phyloP scores from a whole-genome alignment of 352 stramenopile species.

The Pythium insidiosum region DNA sequence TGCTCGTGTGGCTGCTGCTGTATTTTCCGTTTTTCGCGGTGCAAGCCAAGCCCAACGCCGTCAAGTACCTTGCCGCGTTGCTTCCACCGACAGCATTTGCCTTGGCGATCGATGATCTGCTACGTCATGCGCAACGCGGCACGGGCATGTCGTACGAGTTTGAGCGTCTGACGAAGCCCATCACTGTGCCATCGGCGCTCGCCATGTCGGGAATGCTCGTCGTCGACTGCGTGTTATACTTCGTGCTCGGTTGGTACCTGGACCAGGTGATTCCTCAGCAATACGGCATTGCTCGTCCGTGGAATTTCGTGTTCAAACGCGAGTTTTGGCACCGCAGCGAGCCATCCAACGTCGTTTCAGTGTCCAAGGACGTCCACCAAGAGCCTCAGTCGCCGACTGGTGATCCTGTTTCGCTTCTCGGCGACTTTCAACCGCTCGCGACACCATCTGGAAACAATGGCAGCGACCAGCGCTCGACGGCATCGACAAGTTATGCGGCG shows the following conservation, averaged over 20 bases:
- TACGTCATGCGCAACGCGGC: conserved; percentile 42
- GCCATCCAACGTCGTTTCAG: no score
- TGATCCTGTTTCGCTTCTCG: no score
- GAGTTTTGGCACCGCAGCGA: no score
- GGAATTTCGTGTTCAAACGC: conserved; percentile 82
- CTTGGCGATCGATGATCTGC: conserved; percentile 42
- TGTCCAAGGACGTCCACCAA: no score
- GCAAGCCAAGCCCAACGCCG: conserved; percentile 27
- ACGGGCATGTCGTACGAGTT: conserved; percentile 44
- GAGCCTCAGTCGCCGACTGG: no score
- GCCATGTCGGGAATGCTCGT: conserved; percentile 52
- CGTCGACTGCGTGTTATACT: conserved; percentile 78
- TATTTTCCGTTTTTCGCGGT: conserved; percentile 65
- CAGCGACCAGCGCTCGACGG: no score
- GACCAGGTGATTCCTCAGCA: conserved; percentile 88
- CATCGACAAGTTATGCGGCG: conserved; percentile 28
- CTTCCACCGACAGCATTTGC: no score
- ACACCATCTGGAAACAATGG: no score
- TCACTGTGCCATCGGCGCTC: conserved; percentile 37
- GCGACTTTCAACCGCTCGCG: no score
- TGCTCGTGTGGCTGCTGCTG: conserved; percentile 55
- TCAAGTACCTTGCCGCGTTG: conserved; percentile 40
- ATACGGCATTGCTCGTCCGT: conserved; percentile 82
- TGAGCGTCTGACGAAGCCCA: conserved; percentile 20
- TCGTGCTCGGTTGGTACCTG: conserved; percentile 83